A percentile compares a stretch with the other conserved stretches of the same genome.
Evolutionary conservation across 2,329 filamentous ascomycete genomes (phyloP).

Genomic region (Colletotrichum sp.): DNA sequence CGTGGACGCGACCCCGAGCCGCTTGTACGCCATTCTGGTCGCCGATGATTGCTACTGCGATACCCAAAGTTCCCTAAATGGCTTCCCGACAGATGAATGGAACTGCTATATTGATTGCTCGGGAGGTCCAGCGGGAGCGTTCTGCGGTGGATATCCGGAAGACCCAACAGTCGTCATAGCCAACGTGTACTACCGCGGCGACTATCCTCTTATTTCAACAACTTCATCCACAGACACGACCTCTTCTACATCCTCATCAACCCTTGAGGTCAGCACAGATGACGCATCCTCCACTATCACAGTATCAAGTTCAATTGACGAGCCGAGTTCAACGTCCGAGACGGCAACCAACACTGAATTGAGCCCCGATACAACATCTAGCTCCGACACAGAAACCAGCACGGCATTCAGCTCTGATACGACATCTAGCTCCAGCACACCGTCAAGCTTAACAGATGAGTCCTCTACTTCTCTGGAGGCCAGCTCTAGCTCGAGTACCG

Average conservation of each 20-base stretch:
- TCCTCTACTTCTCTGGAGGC: not conserved
- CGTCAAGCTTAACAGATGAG: not conserved
- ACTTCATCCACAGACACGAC: not conserved
- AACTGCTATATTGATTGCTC: not conserved
- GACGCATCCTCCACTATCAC: not conserved
- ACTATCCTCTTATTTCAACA: not conserved
- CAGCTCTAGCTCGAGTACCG: not conserved
- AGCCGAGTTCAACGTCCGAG: not conserved
- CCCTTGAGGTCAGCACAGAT: not conserved
- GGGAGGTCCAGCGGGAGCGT: not conserved
- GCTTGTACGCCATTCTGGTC: not conserved
- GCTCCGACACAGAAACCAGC: no score
- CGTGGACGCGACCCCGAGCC: not conserved
- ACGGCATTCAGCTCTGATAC: not conserved
- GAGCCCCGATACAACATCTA: not conserved
- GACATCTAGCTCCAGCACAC: not conserved
- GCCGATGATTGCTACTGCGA: not conserved
- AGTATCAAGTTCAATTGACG: not conserved
- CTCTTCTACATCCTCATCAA: not conserved
- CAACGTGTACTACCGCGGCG: not conserved
- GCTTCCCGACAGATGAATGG: not conserved
- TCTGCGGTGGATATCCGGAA: not conserved
- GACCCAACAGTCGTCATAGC: not conserved
- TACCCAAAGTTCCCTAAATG: not conserved
- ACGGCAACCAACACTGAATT: not conserved